Base-by-base conservation (phyloP, 805 yeast species). In the Torulaspora maleeae region DNA sequence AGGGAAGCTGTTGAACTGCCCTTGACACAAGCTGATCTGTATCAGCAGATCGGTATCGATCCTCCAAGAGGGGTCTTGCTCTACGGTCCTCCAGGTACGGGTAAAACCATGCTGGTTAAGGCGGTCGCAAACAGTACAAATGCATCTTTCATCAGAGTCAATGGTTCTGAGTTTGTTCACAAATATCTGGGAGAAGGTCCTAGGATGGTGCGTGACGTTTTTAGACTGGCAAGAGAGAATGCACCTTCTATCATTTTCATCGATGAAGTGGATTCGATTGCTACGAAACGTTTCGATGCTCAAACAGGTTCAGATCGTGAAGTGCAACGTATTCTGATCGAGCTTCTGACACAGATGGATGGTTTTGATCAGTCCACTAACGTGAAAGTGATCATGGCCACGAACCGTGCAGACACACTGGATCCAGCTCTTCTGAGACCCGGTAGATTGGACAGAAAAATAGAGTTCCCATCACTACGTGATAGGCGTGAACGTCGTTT, bases 11-110 rank as follows among this genome's bases (percentile, higher is more conserved):
- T 93, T 12, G 99, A 93, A 68, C 76, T 93, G 57, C 99, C 99
- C 10, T 76, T 93, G 60, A 85, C 95, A 12, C 98, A 93, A 66
- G 95, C 93, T 30, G 99, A 95, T 59, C 74, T 95, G 54, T 93
- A 93, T 70, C 85, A 87, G 61, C 98, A 93, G 69, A 93, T 93
- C 61, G 99, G 99, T 70, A 90, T 93, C 54, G 98, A 93, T 60
- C 99, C 99, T 15, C 99, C 99, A 52, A 82, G 98, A 56, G 99
- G 99, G 59, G 99, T 93, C 25, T 71, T 93, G 56, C 74, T 93
- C 50, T 93, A 93, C 69, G 99, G 99, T n/a, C 98, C 99, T 9
- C 99, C 99, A 38, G 99, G 99, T 66, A 93, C 99, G 1, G 99
- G 99, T 60, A 93, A 93, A 68, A 93, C 99, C 17, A 90, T 93